Evolutionary conservation across 805 yeast species (phyloP).

Genomic region (Barnettozyma siamensis): DNA sequence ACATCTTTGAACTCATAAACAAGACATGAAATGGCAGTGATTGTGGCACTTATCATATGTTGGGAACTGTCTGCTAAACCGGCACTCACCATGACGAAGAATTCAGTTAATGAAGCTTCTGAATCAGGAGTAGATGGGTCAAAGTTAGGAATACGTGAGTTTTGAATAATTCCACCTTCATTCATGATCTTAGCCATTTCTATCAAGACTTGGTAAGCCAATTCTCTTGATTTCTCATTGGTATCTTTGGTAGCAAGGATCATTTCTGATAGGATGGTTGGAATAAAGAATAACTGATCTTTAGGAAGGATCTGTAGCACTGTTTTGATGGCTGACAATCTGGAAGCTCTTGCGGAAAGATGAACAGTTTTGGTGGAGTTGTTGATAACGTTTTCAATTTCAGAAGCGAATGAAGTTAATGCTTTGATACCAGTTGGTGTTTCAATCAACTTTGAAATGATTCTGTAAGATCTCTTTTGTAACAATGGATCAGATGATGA

Average conservation of each 20-base stretch:
- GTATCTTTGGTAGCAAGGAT: conserved; percentile 87
- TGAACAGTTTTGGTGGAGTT: conserved; percentile 53
- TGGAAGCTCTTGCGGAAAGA: conserved; percentile 73
- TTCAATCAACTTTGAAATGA: conserved; percentile 65
- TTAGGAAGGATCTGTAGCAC: conserved; percentile 59
- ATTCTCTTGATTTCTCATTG: conserved; percentile 85
- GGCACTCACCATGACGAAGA: conserved; percentile 88
- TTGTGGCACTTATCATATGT: conserved; percentile 95
- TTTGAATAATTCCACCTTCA: conserved; percentile 58
- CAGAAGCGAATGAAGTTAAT: conserved; percentile 43
- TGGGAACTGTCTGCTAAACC: conserved; percentile 93
- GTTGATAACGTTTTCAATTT: conserved; percentile 55
- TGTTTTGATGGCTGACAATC: conserved; percentile 62
- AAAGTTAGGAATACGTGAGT: conserved; percentile 61
- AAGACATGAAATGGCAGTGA: conserved; percentile 83
- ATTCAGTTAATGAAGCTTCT: conserved; percentile 71
- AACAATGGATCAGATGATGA: conserved; percentile 53
- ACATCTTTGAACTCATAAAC: conserved; percentile 77
- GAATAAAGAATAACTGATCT: conserved; percentile 67
- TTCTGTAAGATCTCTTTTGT: conserved; percentile 87
- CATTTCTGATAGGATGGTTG: conserved; percentile 77
- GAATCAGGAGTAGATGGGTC: conserved; percentile 55
- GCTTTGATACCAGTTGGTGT: conserved; percentile 57
- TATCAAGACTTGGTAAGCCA: conserved; percentile 69
- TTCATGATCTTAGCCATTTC: conserved; percentile 75